Conservation (phyloP, 345 rosid species). For the Gossypium turneri region DNA sequence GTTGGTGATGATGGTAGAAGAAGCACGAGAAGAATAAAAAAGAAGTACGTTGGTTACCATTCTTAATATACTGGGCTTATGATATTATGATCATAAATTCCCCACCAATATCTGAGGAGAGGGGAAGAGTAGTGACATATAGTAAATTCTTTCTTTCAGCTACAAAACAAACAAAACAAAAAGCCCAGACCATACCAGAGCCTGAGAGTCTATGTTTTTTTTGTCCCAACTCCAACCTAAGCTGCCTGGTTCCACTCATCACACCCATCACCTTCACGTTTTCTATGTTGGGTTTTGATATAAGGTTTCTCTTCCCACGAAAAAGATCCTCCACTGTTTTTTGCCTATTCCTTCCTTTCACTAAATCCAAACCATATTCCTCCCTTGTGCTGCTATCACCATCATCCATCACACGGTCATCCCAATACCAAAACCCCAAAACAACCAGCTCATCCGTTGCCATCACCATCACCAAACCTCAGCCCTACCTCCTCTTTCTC, state of each 20-base stretch:
- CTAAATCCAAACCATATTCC: not conserved
- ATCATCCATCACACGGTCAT: not conserved
- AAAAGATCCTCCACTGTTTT: slow-evolving; percentile 39
- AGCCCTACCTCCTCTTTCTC: not conserved
- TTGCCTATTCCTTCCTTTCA: not conserved
- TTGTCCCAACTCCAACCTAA: slow-evolving; percentile 8
- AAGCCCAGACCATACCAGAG: not conserved
- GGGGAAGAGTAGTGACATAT: not conserved
- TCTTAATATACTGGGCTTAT: not conserved
- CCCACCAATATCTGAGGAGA: not conserved
- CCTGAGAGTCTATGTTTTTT: not conserved
- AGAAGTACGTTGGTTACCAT: not conserved
- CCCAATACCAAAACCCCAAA: not conserved
- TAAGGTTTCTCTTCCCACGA: slow-evolving; percentile 59
- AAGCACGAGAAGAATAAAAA: not conserved
- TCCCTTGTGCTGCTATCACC: not conserved
- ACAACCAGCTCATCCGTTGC: not conserved
- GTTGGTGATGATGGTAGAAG: not conserved
- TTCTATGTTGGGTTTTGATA: slow-evolving; percentile 33
- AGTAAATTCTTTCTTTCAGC: not conserved
- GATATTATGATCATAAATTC: not conserved
- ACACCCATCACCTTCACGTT: slow-evolving; percentile 16
- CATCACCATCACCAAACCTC: not conserved
- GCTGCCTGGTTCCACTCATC: slow-evolving; percentile 17
- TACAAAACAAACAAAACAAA: not conserved